Base-by-base conservation (phyloP, 2,329 filamentous ascomycete genomes). In the Penicillium sp. region DNA sequence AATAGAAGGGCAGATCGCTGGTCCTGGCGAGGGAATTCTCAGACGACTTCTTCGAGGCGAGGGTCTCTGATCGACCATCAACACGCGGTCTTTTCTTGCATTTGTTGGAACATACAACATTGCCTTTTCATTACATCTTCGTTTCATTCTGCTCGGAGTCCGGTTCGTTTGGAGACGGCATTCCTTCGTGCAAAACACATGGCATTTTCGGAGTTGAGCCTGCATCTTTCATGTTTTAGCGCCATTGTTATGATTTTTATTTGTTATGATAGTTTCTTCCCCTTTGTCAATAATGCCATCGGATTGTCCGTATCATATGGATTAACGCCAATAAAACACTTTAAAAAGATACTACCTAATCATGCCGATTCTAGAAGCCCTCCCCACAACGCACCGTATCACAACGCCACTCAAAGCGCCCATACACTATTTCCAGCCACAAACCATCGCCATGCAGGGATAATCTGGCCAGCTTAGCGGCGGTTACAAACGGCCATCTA, bases 1-100 rank as follows among this genome's bases (percentile, higher is more conserved):
- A 75, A 82, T 96, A 60, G 84, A 87, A 62, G 82, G 82, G 52
- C 87, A 89, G 50, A 83, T 91, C 36, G 84, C 72, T 40, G 80
- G 82, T 21, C 75, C 80, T n/a, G 81, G 81, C 19, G 76, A 77
- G 52, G 76, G 74, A 28, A 75, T 81, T 48, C 66, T 81, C 46
- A 67, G 69, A 54, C 67, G 71, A 9, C 58, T 81, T 33, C 67
- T 80, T 19, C 64, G 62, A 7, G 71, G 68, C 4, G 68, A 76
- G 58, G 71, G 71, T 26, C 52, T 73, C 18, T 75, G 53, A 70
- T 44, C n/a, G n/a, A n/a, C n/a, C n/a, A n/a, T n/a, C n/a, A n/a
- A n/a, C n/a, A n/a, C n/a, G 24, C 5, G 24, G 24, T 28, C 5
- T 28, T 28, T 28, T 28, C 24, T 28, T n/a, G n/a, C n/a, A n/a